Evolutionary conservation across 257 asterid genomes (phyloP).

Genomic region (Plectranthus barbatus): DNA sequence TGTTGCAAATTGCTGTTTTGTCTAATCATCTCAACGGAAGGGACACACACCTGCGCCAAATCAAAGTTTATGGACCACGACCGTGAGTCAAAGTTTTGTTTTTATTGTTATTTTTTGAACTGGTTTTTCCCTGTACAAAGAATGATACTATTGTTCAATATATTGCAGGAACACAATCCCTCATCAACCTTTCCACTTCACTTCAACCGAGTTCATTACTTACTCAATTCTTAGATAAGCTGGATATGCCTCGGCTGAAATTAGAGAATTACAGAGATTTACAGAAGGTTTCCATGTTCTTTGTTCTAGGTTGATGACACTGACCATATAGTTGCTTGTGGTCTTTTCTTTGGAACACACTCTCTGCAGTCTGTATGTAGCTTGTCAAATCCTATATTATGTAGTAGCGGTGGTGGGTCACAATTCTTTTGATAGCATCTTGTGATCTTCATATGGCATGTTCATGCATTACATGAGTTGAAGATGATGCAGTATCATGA

Average conservation of each 20-base stretch:
- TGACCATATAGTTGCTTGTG: not conserved
- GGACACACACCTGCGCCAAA: conserved; percentile 93
- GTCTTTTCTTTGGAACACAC: not conserved
- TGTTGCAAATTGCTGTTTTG: conserved; percentile 79
- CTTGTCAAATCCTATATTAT: not conserved
- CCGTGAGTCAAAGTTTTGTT: conserved; percentile 40
- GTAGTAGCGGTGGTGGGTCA: not conserved
- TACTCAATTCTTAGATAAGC: conserved; percentile 71
- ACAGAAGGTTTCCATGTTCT: not conserved
- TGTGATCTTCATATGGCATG: not conserved
- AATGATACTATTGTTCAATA: not conserved
- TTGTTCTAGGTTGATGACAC: too few species aligned
- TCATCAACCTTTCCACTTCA: conserved; percentile 80
- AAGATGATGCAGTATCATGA: too few species aligned
- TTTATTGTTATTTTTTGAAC: not conserved
- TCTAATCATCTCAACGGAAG: conserved; percentile 92
- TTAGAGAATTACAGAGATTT: not conserved
- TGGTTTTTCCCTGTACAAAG: not conserved
- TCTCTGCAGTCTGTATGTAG: not conserved
- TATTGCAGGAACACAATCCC: conserved; percentile 83
- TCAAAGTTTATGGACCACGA: conserved; percentile 91
- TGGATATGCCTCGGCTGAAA: not conserved
- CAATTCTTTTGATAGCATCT: not conserved
- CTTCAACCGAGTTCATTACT: conserved; percentile 75
- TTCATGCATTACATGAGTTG: not conserved